Evolutionary conservation across 495 filamentous ascomycete species (phyloP).

Genomic region (Amniculicola lignicola): DNA sequence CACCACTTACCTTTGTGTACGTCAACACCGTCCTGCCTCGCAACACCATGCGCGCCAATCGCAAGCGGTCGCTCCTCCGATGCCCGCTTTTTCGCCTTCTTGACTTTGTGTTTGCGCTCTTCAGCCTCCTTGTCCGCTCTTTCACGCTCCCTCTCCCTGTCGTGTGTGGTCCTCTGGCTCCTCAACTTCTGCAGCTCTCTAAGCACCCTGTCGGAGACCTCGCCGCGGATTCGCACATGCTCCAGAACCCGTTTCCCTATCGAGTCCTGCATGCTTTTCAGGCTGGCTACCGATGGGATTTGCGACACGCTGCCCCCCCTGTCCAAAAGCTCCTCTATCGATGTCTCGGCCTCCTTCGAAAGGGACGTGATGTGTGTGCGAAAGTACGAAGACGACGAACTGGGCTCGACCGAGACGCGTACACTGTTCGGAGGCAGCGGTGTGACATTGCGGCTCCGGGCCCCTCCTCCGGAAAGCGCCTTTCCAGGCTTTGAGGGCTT

Average conservation of each 20-base stretch:
- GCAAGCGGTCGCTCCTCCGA: constrained; percentile 39
- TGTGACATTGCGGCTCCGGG: constrained; percentile 40
- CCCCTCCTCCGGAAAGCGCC: too few relatives aligned
- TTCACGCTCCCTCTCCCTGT: constrained; percentile 37
- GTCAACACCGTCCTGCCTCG: constrained; percentile 44
- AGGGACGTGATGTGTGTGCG: constrained; percentile 23
- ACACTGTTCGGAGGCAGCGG: constrained; percentile 32
- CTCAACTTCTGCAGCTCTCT: constrained; percentile 74
- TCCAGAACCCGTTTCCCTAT: constrained; percentile 31
- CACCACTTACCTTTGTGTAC: constrained; percentile 38
- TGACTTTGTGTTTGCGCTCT: constrained; percentile 35
- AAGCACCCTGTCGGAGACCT: constrained; percentile 57
- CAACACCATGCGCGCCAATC: constrained; percentile 43
- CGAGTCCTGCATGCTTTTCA: constrained; percentile 33
- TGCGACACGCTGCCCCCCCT: constrained; percentile 20
- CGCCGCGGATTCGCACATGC: constrained; percentile 17
- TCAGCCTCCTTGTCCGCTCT: constrained; percentile 32
- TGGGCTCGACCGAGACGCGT: constrained; percentile 27
- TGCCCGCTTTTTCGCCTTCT: constrained; percentile 38
- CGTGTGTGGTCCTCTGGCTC: constrained; percentile 42
- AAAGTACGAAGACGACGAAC: constrained; percentile 27
- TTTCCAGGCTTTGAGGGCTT: constrained; percentile 29
- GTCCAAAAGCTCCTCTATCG: constrained; percentile 34
- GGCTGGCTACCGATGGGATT: constrained; percentile 26
- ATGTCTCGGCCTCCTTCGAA: constrained; percentile 20